Percentiles rank a stretch among this genome's conserved stretches.
Evolutionary conservation across 345 rosid species (phyloP).

Genomic region (Trapa bicornis): DNA sequence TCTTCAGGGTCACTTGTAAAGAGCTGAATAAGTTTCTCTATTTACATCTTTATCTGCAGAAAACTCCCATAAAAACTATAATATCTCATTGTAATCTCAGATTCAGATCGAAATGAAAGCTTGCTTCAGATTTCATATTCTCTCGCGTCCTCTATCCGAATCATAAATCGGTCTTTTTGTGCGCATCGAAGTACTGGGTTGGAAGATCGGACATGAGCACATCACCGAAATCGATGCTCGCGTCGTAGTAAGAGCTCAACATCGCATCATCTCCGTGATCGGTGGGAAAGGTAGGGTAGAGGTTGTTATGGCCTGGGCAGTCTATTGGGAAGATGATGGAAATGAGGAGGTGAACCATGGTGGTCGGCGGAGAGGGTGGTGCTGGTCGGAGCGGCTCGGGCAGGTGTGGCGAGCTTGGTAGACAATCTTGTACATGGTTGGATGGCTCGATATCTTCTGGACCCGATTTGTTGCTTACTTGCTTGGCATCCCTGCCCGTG

Average conservation of each 20-base stretch:
- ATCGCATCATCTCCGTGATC: neutral
- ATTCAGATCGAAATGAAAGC: neutral
- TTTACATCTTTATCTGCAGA: neutral
- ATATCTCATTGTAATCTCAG: slow-evolving; percentile 6
- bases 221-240: neutral
- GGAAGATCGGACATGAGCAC: neutral
- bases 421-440: slow-evolving; percentile 28
- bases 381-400: slow-evolving; percentile 8
- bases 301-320: no score
- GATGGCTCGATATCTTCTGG: slow-evolving; percentile 23
- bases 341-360: neutral
- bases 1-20: neutral
- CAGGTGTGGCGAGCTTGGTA: slow-evolving; percentile 39
- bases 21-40: neutral
- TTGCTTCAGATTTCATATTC: neutral
- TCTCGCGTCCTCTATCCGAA: neutral
- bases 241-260: neutral
- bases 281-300: no score
- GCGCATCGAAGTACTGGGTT: no score
- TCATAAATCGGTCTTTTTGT: neutral
- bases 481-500: slow-evolving; percentile 37
- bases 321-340: no score
- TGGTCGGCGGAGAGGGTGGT: slow-evolving; percentile 19
- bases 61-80: neutral
- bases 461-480: slow-evolving; percentile 25